Percentiles rank a stretch among this genome's conserved stretches.
Conservation (phyloP, 2,329 filamentous ascomycete species). For the Sporothrix mexicana region DNA sequence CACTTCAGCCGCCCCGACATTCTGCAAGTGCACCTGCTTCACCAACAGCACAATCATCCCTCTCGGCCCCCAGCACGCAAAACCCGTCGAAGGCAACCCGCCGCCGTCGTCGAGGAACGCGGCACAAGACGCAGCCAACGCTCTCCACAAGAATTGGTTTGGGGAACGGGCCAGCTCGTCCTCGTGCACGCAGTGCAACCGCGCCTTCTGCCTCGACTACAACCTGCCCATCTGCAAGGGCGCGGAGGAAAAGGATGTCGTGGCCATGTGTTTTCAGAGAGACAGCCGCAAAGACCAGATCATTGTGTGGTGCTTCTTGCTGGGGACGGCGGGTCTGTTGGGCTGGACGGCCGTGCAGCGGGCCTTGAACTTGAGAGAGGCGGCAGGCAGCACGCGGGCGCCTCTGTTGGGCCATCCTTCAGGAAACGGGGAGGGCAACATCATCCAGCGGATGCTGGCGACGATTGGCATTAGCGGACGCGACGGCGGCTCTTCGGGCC, state of each 20-base stretch:
- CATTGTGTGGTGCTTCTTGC: conserved; percentile 69
- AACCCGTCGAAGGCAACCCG: conserved; percentile 40
- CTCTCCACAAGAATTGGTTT: conserved; percentile 19
- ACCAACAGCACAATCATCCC: conserved; percentile 72
- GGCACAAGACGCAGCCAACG: conserved; percentile 40
- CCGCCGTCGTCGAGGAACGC: conserved; percentile 37
- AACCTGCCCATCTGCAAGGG: conserved; percentile 67
- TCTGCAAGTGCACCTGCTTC: conserved; percentile 75
- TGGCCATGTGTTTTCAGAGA: conserved; percentile 69
- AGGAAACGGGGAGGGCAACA: not conserved
- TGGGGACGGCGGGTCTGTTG: conserved; percentile 63
- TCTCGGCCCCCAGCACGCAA: conserved; percentile 54
- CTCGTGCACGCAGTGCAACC: conserved; percentile 67
- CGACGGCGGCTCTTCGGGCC: not conserved
- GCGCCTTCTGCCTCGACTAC: conserved; percentile 67
- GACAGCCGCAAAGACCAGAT: conserved; percentile 71
- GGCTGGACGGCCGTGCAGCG: conserved; percentile 64
- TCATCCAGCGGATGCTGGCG: conserved; percentile 30
- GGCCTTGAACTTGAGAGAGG: conserved; percentile 51
- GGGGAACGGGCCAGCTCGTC: conserved; percentile 48
- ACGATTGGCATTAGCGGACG: conserved; percentile 3
- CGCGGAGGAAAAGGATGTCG: conserved; percentile 65
- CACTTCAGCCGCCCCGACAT: conserved; percentile 61
- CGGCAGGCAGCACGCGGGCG: conserved; percentile 23
- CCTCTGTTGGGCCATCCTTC: conserved; percentile 30